These are phyloP conservation scores for Schizopora paradoxa DNA, from an alignment of 1,284 basidiomycete genomes.

Conservation along the genomic window DNA sequence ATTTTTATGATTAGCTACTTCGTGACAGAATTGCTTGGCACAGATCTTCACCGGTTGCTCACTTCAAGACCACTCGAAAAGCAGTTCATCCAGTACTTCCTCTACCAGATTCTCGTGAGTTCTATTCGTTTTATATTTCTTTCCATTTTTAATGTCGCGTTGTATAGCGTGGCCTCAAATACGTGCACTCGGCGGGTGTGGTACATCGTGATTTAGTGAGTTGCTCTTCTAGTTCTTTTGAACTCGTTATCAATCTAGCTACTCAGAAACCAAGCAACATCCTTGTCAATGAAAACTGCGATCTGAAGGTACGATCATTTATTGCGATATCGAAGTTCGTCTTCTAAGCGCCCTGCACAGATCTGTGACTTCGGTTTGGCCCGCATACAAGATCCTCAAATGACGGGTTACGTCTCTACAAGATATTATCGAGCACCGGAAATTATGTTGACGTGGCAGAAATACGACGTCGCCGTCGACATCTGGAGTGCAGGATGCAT, in stretches of 20 bases:
- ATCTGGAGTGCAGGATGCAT: conserved; percentile 99
- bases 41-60: conserved; percentile 94
- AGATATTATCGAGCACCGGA: conserved; percentile 98
- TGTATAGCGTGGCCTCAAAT: conserved; percentile 89
- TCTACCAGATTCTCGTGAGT: conserved; percentile 94
- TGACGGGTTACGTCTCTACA: conserved; percentile 99
- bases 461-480: conserved; percentile 99
- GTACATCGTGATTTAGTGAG: conserved; percentile 93
- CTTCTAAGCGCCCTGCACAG: conserved; percentile 34
- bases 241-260: conserved; percentile 1
- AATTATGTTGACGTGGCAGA: conserved; percentile 99
- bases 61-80: conserved; percentile 97
- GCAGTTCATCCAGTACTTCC: conserved; percentile 99
- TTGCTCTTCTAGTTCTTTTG: conserved; percentile 14
- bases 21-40: conserved; percentile 99
- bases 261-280: conserved; percentile 96
- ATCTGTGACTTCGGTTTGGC: conserved; percentile 99
- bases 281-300: conserved; percentile 99
- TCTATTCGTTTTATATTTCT: neutral
- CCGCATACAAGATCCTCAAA: conserved; percentile 95
- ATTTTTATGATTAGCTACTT: conserved; percentile 67
- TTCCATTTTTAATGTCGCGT: neutral
- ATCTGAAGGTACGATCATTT: conserved; percentile 64
- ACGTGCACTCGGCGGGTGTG: conserved; percentile 98
- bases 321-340: conserved; percentile 3